Percentiles rank a stretch among this genome's conserved stretches.
Evolutionary conservation across 352 stramenopile species (phyloP).

Genomic region (Globisporangium nodosum): DNA sequence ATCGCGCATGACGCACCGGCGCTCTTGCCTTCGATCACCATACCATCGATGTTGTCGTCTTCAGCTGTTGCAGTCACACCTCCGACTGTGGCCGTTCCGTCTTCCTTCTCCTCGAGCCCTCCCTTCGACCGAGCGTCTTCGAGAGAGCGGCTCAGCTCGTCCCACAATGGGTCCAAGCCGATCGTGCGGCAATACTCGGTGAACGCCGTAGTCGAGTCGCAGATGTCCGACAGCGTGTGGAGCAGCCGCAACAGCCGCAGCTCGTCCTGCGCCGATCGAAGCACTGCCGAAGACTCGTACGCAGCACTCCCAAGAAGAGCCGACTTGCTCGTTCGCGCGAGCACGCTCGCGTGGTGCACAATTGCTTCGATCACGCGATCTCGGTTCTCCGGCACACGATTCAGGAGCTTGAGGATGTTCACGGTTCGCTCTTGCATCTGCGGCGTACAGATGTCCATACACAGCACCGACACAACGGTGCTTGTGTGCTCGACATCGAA

Average conservation of each 20-base stretch:
- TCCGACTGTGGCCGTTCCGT: not conserved
- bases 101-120: slow-evolving; percentile 66
- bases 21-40: slow-evolving; percentile 86
- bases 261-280: slow-evolving; percentile 82
- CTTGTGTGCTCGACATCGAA: slow-evolving; percentile 49
- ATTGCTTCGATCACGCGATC: slow-evolving; percentile 60
- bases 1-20: slow-evolving; percentile 85
- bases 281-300: slow-evolving; percentile 76
- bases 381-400: slow-evolving; percentile 56
- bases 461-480: slow-evolving; percentile 61
- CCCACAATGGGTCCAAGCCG: slow-evolving; percentile 67
- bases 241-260: slow-evolving; percentile 95
- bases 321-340: slow-evolving; percentile 29
- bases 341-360: slow-evolving; percentile 44
- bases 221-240: slow-evolving; percentile 91
- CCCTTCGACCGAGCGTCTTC: slow-evolving; percentile 69
- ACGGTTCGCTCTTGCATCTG: slow-evolving; percentile 83
- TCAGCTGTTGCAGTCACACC: slow-evolving; percentile 31
- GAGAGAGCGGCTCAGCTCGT: slow-evolving; percentile 63
- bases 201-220: slow-evolving; percentile 62
- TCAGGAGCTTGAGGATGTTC: slow-evolving; percentile 72
- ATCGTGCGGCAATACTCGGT: slow-evolving; percentile 66
- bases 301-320: not conserved
- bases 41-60: slow-evolving; percentile 67
- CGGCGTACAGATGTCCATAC: slow-evolving; percentile 71